Conservation (phyloP, 139 green algal species). For the Coelastrella sp. region DNA sequence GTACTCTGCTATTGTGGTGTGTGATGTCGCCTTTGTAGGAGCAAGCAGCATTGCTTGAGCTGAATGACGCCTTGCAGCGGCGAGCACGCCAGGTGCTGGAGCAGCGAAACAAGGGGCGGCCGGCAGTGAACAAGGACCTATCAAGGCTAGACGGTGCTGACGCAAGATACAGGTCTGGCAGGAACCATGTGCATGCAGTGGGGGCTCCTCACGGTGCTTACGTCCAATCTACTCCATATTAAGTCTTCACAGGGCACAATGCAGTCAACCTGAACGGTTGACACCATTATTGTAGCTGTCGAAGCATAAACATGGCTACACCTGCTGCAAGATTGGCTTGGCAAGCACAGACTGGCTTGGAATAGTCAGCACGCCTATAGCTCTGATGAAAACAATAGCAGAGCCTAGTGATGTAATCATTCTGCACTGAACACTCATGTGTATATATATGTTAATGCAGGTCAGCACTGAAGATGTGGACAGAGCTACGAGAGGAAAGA, state of each 20-base stretch:
- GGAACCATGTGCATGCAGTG: background rate
- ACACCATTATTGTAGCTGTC: too few species aligned
- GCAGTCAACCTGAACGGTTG: too few species aligned
- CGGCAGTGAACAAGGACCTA: slow-evolving; percentile 58
- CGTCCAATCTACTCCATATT: too few species aligned
- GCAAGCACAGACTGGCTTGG: too few species aligned
- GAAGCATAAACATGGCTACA: too few species aligned
- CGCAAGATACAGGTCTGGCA: slow-evolving; percentile 61
- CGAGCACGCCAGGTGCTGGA: slow-evolving; percentile 63
- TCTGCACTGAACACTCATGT: too few species aligned
- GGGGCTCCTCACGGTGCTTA: too few species aligned
- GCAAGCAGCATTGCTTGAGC: slow-evolving; percentile 59
- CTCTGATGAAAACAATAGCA: background rate
- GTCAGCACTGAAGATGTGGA: slow-evolving; percentile 71
- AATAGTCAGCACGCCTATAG: too few species aligned
- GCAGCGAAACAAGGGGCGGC: slow-evolving; percentile 64
- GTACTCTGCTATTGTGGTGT: too few species aligned
- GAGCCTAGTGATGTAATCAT: too few species aligned
- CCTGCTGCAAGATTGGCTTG: too few species aligned
- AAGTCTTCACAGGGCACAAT: too few species aligned
- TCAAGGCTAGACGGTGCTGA: slow-evolving; percentile 65
- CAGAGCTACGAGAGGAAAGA: slow-evolving; percentile 67
- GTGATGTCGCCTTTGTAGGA: slow-evolving; percentile 41
- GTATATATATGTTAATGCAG: background rate
- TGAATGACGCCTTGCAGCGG: slow-evolving; percentile 66